Evolutionary conservation across 2,329 filamentous ascomycete species (phyloP).

Genomic region (Diplodia sapinea): DNA sequence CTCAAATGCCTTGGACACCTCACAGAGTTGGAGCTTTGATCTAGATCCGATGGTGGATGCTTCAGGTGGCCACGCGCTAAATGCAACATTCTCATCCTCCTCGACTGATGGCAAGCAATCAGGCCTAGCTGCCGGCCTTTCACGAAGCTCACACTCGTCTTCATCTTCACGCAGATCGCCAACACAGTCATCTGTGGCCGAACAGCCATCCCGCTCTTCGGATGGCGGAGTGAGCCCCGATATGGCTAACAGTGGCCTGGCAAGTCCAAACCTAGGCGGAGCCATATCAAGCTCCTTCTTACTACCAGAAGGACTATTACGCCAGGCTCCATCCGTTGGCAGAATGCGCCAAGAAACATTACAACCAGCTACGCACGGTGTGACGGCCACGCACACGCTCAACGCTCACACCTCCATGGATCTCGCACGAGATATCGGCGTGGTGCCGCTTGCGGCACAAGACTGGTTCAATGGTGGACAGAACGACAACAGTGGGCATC

Average conservation of each 20-base stretch:
- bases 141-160: neutral
- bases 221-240: neutral
- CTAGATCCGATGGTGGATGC: conserved; percentile 6
- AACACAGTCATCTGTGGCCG: neutral
- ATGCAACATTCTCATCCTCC: neutral
- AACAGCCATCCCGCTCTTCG: neutral
- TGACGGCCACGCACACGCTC: conserved; percentile 9
- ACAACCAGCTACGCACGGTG: neutral
- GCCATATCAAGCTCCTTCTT: neutral
- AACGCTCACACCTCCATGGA: conserved; percentile 10
- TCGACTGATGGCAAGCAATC: conserved; percentile 12
- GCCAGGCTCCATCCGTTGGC: neutral
- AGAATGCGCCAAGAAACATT: neutral
- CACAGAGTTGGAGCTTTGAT: conserved; percentile 24
- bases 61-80: neutral
- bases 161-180: neutral
- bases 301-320: neutral
- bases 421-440: neutral
- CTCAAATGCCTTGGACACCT: neutral
- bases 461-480: conserved; percentile 9
- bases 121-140: conserved; percentile 8
- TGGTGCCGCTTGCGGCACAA: neutral
- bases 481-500: neutral
- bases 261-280: neutral
- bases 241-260: neutral